phyloP scores from a whole-genome alignment of 768 basidiomycete genomes.

The Hericium coralloides region DNA sequence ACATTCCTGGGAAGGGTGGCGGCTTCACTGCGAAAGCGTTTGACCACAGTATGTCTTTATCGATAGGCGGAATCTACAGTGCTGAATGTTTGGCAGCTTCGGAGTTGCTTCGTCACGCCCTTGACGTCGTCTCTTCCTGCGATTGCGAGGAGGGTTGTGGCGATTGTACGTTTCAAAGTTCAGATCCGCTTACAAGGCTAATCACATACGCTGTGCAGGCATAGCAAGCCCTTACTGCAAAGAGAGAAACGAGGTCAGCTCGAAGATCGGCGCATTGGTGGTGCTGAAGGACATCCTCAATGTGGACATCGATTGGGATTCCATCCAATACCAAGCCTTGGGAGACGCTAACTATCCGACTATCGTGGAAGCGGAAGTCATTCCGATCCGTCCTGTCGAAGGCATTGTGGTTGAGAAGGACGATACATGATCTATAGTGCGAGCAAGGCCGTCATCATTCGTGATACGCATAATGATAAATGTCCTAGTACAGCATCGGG shows the following conservation, averaged over 20 bases:
- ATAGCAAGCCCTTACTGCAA: constrained; percentile 56
- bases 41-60: constrained; percentile 51
- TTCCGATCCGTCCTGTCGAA: background rate
- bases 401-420: background rate
- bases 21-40: constrained; percentile 73
- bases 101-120: constrained; percentile 51
- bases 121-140: constrained; percentile 49
- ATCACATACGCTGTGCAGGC: constrained; percentile 33
- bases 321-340: constrained; percentile 10
- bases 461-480: no score
- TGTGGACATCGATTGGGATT: constrained; percentile 28
- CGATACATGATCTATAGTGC: no score
- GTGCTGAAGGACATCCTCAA: constrained; percentile 55
- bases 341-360: no score
- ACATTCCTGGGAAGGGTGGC: constrained; percentile 48
- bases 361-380: no score
- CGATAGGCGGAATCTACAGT: background rate
- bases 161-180: constrained; percentile 39
- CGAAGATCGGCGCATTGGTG: constrained; percentile 67
- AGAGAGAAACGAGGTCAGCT: constrained; percentile 64
- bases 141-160: constrained; percentile 62
- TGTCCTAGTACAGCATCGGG: background rate
- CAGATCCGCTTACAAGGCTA: background rate
- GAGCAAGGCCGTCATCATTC: no score
- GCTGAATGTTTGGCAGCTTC: constrained; percentile 28